These are phyloP conservation scores for Fragaria vesca DNA, from an alignment of 306 rosid genomes.

Conservation along the genomic window DNA sequence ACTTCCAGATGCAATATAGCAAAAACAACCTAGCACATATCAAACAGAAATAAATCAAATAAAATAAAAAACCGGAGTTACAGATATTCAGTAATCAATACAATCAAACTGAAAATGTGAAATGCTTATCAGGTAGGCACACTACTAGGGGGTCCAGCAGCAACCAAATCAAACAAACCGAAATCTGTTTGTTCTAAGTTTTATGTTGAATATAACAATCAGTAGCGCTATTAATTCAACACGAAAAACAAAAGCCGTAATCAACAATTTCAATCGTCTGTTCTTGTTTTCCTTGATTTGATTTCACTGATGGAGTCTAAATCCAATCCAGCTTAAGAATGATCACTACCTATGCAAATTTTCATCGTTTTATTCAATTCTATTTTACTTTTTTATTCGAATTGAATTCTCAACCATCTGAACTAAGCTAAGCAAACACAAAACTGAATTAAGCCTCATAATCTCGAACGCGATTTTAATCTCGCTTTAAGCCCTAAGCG, in stretches of 20 bases:
- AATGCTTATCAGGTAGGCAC: neutral
- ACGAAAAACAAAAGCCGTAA: neutral
- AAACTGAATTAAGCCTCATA: neutral
- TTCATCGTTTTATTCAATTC: neutral
- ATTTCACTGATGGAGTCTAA: neutral
- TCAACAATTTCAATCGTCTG: neutral
- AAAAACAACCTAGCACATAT: neutral
- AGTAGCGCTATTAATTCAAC: neutral
- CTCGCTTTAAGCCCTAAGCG: neutral
- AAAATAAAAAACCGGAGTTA: neutral
- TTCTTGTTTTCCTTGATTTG: neutral
- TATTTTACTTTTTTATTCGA: neutral
- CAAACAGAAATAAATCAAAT: neutral
- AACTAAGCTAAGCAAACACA: neutral
- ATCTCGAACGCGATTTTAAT: too few species aligned
- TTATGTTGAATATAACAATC: neutral
- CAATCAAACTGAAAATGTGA: neutral
- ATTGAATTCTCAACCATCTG: neutral
- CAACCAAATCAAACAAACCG: neutral
- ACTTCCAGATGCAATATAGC: neutral
- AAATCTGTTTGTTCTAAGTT: neutral
- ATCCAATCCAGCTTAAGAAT: neutral
- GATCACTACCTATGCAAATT: neutral
- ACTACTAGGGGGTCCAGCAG: neutral
- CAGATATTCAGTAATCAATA: neutral